Base-by-base conservation (phyloP, 805 yeast genomes). In the Hanseniaspora guilliermondii region DNA sequence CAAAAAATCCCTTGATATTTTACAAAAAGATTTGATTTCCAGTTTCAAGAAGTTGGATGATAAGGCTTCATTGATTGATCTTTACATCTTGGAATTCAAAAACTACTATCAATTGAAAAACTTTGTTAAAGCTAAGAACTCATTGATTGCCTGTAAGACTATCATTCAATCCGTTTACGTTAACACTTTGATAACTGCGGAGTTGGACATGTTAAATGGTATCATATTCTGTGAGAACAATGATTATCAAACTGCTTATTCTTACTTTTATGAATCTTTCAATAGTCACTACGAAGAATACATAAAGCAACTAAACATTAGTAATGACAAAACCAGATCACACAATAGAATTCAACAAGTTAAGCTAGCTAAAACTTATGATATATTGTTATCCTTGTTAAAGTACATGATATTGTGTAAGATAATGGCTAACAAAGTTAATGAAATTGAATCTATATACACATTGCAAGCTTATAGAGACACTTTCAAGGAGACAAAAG, bases 161-260 rank as follows among this genome's bases (percentile, higher is more conserved):
- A 84, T 95, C 2, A 98, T 98, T n/a, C 94, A 93, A 68, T 78
- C 97, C 22, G 87, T 93, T 52, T 94, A 89, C 72, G 86, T 96
- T 63, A 95, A 97, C 9, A 85, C 97, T n/a, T 73, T 82, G 50
- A 76, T 84, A 61, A 96, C 93, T 70, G 97, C 97, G 1, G 95
- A 88, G 65, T 76, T 93, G 54, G 99, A 93, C 67, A 78, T 87
- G 70, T 88, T 91, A 83, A 83, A 94, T 65, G 98, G 99, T 61
- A 82, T 91, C 55, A 76, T 93, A 58, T 94, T 91, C 71, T 95
- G 97, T 38, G 97, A 93, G 69, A 97, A 93, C 63, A 86, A 86
- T 67, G 99, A 93, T 68, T 94, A 86, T 72, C 85, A 87, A 66
- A 93, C 98, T 11, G 96, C 97, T 12, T 93, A 77, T 65, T 88